Conservation (phyloP, 306 rosid species). For the Vigna mungo region DNA sequence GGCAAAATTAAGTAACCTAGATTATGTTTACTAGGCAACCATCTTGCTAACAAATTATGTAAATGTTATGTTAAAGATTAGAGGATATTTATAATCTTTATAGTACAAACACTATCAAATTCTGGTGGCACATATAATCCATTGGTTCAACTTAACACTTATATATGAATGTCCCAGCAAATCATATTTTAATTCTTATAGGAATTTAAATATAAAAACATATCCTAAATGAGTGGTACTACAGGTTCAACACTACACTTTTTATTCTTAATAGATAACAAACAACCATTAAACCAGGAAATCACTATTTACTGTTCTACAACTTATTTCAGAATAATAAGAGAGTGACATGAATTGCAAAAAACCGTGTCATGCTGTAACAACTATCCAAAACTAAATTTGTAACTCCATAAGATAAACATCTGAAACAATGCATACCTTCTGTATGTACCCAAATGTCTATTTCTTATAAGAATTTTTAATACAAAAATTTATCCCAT, state of each 20-base stretch:
- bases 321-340: slow-evolving; percentile 15
- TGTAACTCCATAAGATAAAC: slow-evolving; percentile 29
- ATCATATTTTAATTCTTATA: slow-evolving; percentile 7
- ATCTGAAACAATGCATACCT: slow-evolving; percentile 58
- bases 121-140: slow-evolving; percentile 12
- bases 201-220: slow-evolving; percentile 1
- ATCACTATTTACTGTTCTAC: not conserved
- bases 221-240: not conserved
- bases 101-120: slow-evolving; percentile 38
- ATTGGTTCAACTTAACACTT: not conserved
- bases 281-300: slow-evolving; percentile 20
- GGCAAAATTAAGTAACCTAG: not conserved
- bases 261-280: not conserved
- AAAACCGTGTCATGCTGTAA: not conserved
- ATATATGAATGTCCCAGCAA: slow-evolving; percentile 9
- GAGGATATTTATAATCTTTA: not conserved
- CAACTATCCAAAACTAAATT: slow-evolving; percentile 27
- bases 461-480: slow-evolving; percentile 7
- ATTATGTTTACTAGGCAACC: slow-evolving; percentile 13
- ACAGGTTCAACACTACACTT: slow-evolving; percentile 25
- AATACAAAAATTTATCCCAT: not conserved
- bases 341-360: not conserved
- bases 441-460: slow-evolving; percentile 80
- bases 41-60: slow-evolving; percentile 23
- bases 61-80: not conserved